These are phyloP conservation scores for Xylaria flabelliformis DNA, from an alignment of 495 filamentous ascomycete genomes.

Conservation along the genomic window DNA sequence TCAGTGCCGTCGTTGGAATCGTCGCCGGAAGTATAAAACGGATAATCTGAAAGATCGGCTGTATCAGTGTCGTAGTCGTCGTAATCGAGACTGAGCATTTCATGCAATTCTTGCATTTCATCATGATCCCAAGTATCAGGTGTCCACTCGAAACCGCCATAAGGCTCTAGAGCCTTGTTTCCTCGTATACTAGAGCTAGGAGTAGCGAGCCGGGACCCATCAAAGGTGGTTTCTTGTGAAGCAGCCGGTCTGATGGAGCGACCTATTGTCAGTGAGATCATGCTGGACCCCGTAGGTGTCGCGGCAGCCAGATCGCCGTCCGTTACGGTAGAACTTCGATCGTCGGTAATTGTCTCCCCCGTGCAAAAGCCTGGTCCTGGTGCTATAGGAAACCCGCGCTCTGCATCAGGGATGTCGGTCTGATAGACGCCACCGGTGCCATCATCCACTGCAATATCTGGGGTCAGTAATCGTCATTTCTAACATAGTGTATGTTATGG, in stretches of 20 bases:
- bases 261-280: constrained; percentile 31
- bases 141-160: neutral
- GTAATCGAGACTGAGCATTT: neutral
- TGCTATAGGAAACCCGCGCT: constrained; percentile 47
- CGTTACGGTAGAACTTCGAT: constrained; percentile 27
- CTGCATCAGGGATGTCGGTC: constrained; percentile 43
- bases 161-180: neutral
- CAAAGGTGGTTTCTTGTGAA: constrained; percentile 22
- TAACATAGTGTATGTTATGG: neutral
- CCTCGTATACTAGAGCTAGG: neutral
- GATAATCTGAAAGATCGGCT: neutral
- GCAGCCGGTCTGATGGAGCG: constrained; percentile 28
- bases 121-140: neutral
- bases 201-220: neutral
- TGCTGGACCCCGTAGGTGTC: constrained; percentile 12
- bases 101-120: neutral
- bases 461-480: neutral
- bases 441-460: constrained; percentile 39
- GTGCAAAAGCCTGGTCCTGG: constrained; percentile 55
- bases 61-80: neutral
- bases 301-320: constrained; percentile 22
- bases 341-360: constrained; percentile 43
- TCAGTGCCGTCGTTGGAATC: neutral
- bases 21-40: neutral
- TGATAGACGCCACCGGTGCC: constrained; percentile 55